Evolutionary conservation across 2,329 filamentous ascomycete species (phyloP).

Genomic region (Talaromyces funiculosus): DNA sequence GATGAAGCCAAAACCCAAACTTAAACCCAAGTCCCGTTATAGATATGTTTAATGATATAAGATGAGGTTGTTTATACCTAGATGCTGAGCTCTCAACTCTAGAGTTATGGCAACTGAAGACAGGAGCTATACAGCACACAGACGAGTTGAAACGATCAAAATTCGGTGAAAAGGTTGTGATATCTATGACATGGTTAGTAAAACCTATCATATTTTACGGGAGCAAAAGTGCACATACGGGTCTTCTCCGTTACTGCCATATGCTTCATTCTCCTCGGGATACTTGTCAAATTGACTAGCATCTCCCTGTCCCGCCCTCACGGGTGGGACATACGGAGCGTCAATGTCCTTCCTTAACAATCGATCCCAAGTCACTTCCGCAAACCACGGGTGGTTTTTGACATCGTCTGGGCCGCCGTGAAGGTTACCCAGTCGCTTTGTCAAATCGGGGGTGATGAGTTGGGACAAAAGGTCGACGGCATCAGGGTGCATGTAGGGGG

Average conservation of each 20-base stretch:
- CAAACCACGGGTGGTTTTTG: constrained; percentile 93
- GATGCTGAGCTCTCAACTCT: background rate
- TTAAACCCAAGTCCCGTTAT: background rate
- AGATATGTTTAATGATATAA: background rate
- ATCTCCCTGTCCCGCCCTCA: constrained; percentile 88
- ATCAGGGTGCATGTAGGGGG: constrained; percentile 88
- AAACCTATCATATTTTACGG: background rate
- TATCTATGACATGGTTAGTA: constrained; percentile 46
- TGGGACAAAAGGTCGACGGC: constrained; percentile 88
- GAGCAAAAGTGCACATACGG: constrained; percentile 60
- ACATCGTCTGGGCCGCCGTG: constrained; percentile 87
- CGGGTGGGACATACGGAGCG: constrained; percentile 92
- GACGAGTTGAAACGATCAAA: constrained; percentile 33
- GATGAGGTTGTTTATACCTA: background rate
- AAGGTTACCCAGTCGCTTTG: constrained; percentile 89
- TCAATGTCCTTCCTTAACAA: constrained; percentile 95
- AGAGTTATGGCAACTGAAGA: background rate
- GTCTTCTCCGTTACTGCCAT: constrained; percentile 72
- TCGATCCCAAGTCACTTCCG: constrained; percentile 96
- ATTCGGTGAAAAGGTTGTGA: constrained; percentile 70
- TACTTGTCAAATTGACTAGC: constrained; percentile 98
- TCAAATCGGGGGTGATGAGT: constrained; percentile 89
- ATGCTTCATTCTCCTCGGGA: constrained; percentile 91
- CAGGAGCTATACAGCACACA: too few relatives aligned
- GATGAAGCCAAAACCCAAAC: constrained; percentile 9